Percentiles rank a stretch among this genome's conserved stretches.
Evolutionary conservation across 257 asterid species (phyloP).

Genomic region (Scutellaria baicalensis): DNA sequence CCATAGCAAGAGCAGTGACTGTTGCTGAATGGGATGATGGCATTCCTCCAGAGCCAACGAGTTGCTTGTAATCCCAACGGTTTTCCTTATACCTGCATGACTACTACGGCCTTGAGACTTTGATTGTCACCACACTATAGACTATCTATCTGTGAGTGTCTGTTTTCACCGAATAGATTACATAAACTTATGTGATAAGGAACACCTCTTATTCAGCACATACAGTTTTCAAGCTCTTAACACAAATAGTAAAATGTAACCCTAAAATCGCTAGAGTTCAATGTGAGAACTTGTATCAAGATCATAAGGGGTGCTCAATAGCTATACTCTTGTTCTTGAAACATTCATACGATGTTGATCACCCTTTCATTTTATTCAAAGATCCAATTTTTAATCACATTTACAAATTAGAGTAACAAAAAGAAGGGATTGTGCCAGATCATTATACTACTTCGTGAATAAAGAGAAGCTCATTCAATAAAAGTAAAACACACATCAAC

Average conservation of each 20-base stretch:
- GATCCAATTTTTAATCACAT: background rate
- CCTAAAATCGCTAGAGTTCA: background rate
- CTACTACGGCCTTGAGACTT: slow-evolving; percentile 22
- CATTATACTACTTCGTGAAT: background rate
- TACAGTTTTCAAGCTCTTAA: background rate
- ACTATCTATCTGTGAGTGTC: no score
- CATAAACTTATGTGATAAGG: background rate
- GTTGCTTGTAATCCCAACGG: slow-evolving; percentile 74
- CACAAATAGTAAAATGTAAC: background rate
- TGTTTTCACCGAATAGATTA: no score
- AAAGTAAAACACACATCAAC: background rate
- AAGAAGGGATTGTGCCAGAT: background rate
- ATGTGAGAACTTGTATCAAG: background rate
- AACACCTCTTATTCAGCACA: background rate
- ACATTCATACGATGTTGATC: background rate
- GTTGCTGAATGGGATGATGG: slow-evolving; percentile 98
- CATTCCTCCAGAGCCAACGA: slow-evolving; percentile 95
- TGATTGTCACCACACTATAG: background rate
- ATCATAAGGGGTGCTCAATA: background rate
- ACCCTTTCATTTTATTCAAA: background rate
- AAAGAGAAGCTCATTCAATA: background rate
- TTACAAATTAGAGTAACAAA: background rate
- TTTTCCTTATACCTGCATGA: slow-evolving; percentile 84
- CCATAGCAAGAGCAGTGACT: slow-evolving; percentile 79
- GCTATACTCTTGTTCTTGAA: background rate